These are phyloP conservation scores for Aspergillus sp. DNA, from an alignment of 2,329 filamentous ascomycete genomes.

Conservation along the genomic window DNA sequence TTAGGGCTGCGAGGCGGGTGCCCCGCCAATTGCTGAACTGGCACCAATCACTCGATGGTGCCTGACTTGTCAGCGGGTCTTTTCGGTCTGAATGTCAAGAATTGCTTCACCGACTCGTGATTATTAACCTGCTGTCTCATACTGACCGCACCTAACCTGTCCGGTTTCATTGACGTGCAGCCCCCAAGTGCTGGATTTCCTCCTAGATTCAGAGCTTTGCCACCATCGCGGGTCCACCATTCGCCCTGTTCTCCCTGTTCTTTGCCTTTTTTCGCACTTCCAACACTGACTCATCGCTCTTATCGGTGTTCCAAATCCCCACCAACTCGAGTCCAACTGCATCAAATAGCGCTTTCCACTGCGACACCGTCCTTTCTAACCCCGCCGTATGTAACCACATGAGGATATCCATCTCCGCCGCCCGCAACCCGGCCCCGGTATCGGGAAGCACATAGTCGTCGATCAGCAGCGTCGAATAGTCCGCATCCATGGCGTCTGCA, in stretches of 20 bases:
- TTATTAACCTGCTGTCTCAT: neutral
- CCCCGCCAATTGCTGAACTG: neutral
- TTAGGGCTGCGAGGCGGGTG: too few relatives aligned
- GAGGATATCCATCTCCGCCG: slow-evolving; percentile 38
- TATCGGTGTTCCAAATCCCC: slow-evolving; percentile 9
- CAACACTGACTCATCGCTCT: neutral
- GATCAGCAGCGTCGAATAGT: slow-evolving; percentile 44
- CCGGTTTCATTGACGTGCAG: neutral
- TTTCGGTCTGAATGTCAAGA: neutral
- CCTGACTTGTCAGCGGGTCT: neutral
- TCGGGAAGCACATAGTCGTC: slow-evolving; percentile 43
- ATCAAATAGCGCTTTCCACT: slow-evolving; percentile 35
- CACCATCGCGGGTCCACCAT: neutral
- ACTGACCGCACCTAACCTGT: neutral
- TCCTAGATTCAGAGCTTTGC: neutral
- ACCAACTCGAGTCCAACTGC: slow-evolving; percentile 30
- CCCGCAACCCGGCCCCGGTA: slow-evolving; percentile 24
- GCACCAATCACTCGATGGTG: neutral
- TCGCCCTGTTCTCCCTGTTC: neutral
- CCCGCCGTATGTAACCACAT: slow-evolving; percentile 41
- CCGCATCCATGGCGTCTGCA: slow-evolving; percentile 34
- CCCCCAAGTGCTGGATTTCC: neutral
- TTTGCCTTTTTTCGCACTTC: neutral
- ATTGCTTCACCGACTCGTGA: neutral
- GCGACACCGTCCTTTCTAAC: slow-evolving; percentile 38